Evolutionary conservation across 2,329 filamentous ascomycete species (phyloP).

Genomic region (Botrytis cinerea): DNA sequence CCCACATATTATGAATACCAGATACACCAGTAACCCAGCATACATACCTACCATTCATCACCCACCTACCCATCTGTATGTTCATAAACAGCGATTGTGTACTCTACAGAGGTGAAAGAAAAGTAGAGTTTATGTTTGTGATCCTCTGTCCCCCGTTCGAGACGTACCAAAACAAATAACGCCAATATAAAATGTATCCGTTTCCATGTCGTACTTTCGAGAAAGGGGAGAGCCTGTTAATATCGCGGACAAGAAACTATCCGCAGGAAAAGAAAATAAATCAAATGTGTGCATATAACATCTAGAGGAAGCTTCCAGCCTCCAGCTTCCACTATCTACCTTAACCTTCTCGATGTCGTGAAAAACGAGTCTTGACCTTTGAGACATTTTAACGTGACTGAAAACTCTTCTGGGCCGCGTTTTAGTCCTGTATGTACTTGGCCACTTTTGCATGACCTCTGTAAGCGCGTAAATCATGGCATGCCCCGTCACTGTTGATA

Average conservation of each 20-base stretch:
- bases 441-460: background rate
- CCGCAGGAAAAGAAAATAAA: conserved; percentile 14
- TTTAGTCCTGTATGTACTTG: conserved; percentile 4
- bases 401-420: background rate
- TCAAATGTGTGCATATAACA: conserved; percentile 10
- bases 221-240: background rate
- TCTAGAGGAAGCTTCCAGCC: conserved; percentile 1
- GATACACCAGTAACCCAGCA: background rate
- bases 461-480: conserved; percentile 7
- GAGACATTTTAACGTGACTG: background rate
- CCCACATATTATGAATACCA: background rate
- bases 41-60: background rate
- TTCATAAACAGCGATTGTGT: background rate
- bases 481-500: background rate
- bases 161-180: conserved; percentile 16
- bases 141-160: background rate
- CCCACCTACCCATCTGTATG: conserved; percentile 1
- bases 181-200: conserved; percentile 14
- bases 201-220: conserved; percentile 11
- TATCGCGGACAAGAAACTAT: background rate
- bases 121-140: conserved; percentile 7
- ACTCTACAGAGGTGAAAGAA: background rate
- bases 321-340: conserved; percentile 10
- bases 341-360: conserved; percentile 8
- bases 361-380: background rate